Conservation (phyloP, 768 basidiomycete genomes). For the Mycena epipterygia region DNA sequence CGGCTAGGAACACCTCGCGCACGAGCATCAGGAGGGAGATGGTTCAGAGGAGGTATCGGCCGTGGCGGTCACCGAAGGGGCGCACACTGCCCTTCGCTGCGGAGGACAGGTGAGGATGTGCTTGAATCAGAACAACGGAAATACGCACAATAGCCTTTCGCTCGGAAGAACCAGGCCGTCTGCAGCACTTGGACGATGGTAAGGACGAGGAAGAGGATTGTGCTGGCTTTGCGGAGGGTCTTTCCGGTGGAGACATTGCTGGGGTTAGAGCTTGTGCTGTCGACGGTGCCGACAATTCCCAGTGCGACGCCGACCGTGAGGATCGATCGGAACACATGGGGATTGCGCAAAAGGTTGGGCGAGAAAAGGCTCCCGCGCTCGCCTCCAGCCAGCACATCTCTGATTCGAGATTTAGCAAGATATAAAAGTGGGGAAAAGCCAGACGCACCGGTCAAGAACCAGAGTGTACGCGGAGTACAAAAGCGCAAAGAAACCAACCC, state of each 20-base stretch:
- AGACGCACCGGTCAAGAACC: slow-evolving; percentile 54
- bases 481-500: slow-evolving; percentile 59
- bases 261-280: slow-evolving; percentile 35
- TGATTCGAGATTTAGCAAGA: slow-evolving; percentile 6
- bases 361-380: neutral
- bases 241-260: slow-evolving; percentile 29
- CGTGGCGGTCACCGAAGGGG: slow-evolving; percentile 46
- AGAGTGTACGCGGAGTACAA: slow-evolving; percentile 58
- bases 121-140: neutral
- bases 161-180: slow-evolving; percentile 32
- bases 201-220: slow-evolving; percentile 52
- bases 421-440: slow-evolving; percentile 3
- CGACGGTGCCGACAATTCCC: slow-evolving; percentile 48
- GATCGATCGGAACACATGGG: slow-evolving; percentile 46
- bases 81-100: slow-evolving; percentile 13
- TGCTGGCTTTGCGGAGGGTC: slow-evolving; percentile 49
- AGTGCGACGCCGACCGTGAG: slow-evolving; percentile 48
- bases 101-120: too few relatives aligned
- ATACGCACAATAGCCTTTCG: neutral
- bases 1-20: slow-evolving; percentile 53
- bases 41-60: slow-evolving; percentile 45
- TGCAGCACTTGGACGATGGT: slow-evolving; percentile 49
- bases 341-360: slow-evolving; percentile 45
- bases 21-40: slow-evolving; percentile 54
- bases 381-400: slow-evolving; percentile 37